Base-by-base conservation (phyloP, 1,284 basidiomycete species). In the Cryptococcus hybrid region DNA sequence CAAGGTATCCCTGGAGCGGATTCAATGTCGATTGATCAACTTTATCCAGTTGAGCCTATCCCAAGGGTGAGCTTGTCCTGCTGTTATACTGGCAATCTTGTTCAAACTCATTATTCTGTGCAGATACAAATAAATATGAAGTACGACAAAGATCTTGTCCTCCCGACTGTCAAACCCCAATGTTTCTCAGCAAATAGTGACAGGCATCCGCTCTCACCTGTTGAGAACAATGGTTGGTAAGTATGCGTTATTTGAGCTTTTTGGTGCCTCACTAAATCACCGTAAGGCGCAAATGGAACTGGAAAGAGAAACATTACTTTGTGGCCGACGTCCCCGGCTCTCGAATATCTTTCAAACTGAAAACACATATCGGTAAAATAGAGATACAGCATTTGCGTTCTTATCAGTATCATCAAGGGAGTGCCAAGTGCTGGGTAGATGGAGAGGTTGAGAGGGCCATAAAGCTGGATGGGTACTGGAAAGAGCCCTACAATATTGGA, bases 381-480 rank as follows among this genome's bases (percentile, higher is more conserved):
- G 56, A 67, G 42, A 55, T 78, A 45, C 65, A 71, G 53, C 73
- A 70, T 56, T 67, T 73, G 7, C 61, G 68, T n/a, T 73, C 67
- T 38, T 55, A 54, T 4, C 48, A 60, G 13, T 74, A 69, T 42
- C 62, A 64, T 9, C 59, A 75, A 2, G 74, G 74, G 4, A 65
- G 59, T n/a, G 58, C 66, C n/a, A 52, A 51, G n/a, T 76, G 75
- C 59, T 74, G 71, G 72, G 64, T 76, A 8, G 72, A 76, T 48
- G 63, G 68, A 35, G 62, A 67, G 4, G 45, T 8, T 7, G 54
- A 57, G 15, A 43, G 54, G 30, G 53, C 48, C 7, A 48, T 57
- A 42, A 56, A 55, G 13, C 51, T 75, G 12, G 69, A 73, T 24
- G 73, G 67, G 6, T 71, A 68, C 54, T 74, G 71, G 73, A 60